These are phyloP conservation scores for Amylostereum areolatum DNA, from an alignment of 1,284 basidiomycete species.

Conservation along the genomic window DNA sequence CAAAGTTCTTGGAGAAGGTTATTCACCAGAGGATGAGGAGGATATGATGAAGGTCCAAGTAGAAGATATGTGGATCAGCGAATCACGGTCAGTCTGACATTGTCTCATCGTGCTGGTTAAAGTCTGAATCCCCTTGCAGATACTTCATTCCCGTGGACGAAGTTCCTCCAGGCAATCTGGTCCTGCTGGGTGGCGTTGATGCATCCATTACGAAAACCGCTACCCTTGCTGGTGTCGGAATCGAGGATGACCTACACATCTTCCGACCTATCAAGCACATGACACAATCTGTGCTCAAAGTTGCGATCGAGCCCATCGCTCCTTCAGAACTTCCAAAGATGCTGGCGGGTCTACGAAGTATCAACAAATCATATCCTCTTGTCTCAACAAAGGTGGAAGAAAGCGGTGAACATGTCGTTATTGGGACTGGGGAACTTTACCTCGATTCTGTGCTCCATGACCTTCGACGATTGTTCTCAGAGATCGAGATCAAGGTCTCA, in stretches of 20 bases:
- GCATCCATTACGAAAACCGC: slow-evolving; percentile 94
- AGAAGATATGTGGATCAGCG: slow-evolving; percentile 85
- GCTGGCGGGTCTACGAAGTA: slow-evolving; percentile 91
- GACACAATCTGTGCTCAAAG: slow-evolving; percentile 96
- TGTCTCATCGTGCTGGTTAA: slow-evolving; percentile 10
- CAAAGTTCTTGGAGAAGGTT: slow-evolving; percentile 97
- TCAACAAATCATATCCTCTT: slow-evolving; percentile 98
- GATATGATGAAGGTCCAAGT: slow-evolving; percentile 90
- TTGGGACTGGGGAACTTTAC: slow-evolving; percentile 97
- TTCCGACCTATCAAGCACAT: slow-evolving; percentile 95
- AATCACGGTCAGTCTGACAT: slow-evolving; percentile 62
- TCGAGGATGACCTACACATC: slow-evolving; percentile 86
- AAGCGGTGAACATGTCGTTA: slow-evolving; percentile 93
- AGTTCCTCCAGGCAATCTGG: slow-evolving; percentile 88
- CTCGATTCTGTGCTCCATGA: slow-evolving; percentile 98
- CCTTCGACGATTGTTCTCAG: slow-evolving; percentile 85
- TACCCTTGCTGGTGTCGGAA: slow-evolving; percentile 71
- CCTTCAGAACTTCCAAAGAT: slow-evolving; percentile 99
- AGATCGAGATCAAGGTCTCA: slow-evolving; percentile 99
- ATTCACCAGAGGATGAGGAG: slow-evolving; percentile 96
- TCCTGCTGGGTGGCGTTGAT: slow-evolving; percentile 90
- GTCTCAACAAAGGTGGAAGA: slow-evolving; percentile 96
- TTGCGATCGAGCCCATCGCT: slow-evolving; percentile 96
- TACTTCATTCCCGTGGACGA: slow-evolving; percentile 89
- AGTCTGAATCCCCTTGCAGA: slow-evolving; percentile 30